Conservation (phyloP, 176 grass and related monocot genomes). For the Olyra latifolia region DNA sequence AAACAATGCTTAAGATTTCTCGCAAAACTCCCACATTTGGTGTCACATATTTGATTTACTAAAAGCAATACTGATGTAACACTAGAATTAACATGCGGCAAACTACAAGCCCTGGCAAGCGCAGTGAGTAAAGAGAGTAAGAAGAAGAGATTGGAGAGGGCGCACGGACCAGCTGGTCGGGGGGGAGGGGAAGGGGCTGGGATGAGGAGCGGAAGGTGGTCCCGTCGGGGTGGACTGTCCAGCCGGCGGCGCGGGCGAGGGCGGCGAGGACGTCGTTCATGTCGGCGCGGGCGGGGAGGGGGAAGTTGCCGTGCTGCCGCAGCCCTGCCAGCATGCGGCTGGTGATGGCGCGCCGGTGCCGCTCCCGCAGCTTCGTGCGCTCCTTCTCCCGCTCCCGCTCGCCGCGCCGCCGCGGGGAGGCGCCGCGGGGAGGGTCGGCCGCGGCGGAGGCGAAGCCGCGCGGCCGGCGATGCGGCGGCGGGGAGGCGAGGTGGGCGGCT, state of each 20-base stretch:
- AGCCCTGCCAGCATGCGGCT: conserved; percentile 95
- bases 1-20: not conserved
- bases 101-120: not conserved
- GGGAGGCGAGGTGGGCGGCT: conserved; percentile 35
- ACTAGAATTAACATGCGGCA: not conserved
- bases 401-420: conserved; percentile 38
- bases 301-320: conserved; percentile 88
- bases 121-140: not conserved
- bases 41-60: not conserved
- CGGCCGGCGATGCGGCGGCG: conserved; percentile 51
- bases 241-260: conserved; percentile 84
- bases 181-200: not conserved
- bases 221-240: conserved; percentile 78
- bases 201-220: conserved; percentile 66
- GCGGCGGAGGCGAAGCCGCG: conserved; percentile 52
- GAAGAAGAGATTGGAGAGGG: not conserved
- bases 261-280: conserved; percentile 99
- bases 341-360: conserved; percentile 87
- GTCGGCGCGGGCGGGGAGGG: conserved; percentile 81
- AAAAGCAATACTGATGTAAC: not conserved
- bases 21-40: not conserved
- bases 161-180: conserved; percentile 51
- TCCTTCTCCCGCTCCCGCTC: conserved; percentile 86
- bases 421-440: not conserved
- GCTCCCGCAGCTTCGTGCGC: conserved; percentile 89